phyloP scores from a whole-genome alignment of 73 alveolate genomes.

The Breviolum minutum region DNA sequence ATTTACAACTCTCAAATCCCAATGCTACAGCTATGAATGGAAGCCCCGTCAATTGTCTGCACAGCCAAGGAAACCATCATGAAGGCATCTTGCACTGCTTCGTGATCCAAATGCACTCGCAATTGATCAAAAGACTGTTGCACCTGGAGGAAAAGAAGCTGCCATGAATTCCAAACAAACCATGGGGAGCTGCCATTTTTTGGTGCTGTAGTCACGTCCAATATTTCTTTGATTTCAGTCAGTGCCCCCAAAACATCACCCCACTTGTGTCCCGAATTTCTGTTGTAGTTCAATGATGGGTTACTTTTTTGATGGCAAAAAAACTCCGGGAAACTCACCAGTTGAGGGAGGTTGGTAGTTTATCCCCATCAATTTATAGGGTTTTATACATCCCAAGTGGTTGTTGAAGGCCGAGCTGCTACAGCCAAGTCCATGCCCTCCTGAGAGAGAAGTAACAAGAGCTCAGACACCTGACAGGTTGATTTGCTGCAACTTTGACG shows the following conservation, averaged over 20 bases:
- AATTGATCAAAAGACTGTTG: constrained; percentile 63
- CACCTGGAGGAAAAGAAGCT: neutral
- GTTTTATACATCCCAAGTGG: neutral
- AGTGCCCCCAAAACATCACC: no score
- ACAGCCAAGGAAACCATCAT: constrained; percentile 40
- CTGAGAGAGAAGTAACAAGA: constrained; percentile 46
- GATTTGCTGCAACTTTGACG: neutral
- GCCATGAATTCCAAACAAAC: neutral
- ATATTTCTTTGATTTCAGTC: no score
- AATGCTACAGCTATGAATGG: neutral
- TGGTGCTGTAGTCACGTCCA: no score
- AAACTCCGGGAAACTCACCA: no score
- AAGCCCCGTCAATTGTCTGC: neutral
- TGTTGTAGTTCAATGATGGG: no score
- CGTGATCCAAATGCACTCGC: constrained; percentile 50
- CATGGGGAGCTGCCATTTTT: neutral
- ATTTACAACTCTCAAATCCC: no score
- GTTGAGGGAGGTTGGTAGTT: no score
- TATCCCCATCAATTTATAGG: no score
- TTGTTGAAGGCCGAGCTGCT: neutral
- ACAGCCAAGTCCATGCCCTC: constrained; percentile 82
- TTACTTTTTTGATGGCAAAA: no score
- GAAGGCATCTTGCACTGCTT: constrained; percentile 76
- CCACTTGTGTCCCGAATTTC: no score
- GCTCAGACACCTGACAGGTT: constrained; percentile 25